A percentile compares a stretch with the other conserved stretches of the same genome.
Conservation (phyloP, 805 yeast genomes). For the Metschnikowia anglica region DNA sequence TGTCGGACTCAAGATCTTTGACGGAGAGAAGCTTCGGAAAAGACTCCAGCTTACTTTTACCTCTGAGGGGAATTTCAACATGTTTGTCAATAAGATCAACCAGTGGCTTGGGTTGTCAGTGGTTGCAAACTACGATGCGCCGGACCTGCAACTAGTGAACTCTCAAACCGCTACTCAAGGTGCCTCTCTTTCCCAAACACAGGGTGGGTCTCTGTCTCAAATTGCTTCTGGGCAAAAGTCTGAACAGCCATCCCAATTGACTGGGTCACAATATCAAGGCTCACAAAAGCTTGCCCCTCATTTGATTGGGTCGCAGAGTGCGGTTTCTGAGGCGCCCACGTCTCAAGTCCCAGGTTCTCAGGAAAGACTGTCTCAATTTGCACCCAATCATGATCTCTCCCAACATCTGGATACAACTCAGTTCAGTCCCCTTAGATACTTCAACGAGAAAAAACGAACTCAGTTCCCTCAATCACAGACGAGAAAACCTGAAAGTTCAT, state of each 20-base stretch:
- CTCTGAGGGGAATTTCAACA: constrained; percentile 19
- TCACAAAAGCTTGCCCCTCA: constrained; percentile 1
- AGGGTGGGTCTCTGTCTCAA: constrained; percentile 2
- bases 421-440: background rate
- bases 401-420: constrained; percentile 5
- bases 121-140: constrained; percentile 4
- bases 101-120: constrained; percentile 19
- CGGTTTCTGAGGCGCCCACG: constrained; percentile 4
- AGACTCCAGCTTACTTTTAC: constrained; percentile 20
- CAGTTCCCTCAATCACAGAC: constrained; percentile 1
- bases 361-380: constrained; percentile 11
- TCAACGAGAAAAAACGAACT: background rate
- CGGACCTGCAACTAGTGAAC: constrained; percentile 10
- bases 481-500: background rate
- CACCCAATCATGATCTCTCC: constrained; percentile 3
- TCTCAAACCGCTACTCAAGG: background rate
- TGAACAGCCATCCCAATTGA: background rate
- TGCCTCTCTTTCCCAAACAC: constrained; percentile 1
- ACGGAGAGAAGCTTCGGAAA: constrained; percentile 19
- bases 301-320: background rate
- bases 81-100: constrained; percentile 17
- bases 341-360: constrained; percentile 7
- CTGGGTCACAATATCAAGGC: background rate
- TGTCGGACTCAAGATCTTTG: constrained; percentile 21
- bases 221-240: background rate